phyloP scores from a whole-genome alignment of 1,139 yeast genomes.

The Geotrichum candidum region DNA sequence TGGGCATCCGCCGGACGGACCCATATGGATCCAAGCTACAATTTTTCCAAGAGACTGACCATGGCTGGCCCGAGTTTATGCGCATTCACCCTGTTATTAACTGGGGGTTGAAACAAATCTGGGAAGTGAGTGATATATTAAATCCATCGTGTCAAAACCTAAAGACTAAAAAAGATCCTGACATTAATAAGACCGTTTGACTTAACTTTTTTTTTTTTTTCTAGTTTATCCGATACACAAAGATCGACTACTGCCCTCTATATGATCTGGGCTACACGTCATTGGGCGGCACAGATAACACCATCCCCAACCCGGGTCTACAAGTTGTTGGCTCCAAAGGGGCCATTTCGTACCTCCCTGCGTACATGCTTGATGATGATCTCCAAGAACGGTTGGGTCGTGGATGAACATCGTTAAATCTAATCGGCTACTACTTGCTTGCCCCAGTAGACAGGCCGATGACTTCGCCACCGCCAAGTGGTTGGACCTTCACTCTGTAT shows the following conservation, averaged over 20 bases:
- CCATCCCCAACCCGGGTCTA: slow-evolving; percentile 59
- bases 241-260: slow-evolving; percentile 56
- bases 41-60: slow-evolving; percentile 64
- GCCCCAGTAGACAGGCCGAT: too few species aligned
- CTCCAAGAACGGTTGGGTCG: slow-evolving; percentile 13
- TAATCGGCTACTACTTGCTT: not conserved
- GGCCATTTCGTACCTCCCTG: slow-evolving; percentile 9
- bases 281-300: slow-evolving; percentile 65
- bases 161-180: not conserved
- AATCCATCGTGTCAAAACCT: not conserved
- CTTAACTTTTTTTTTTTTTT: slow-evolving; percentile 6
- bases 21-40: slow-evolving; percentile 59
- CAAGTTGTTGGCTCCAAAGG: slow-evolving; percentile 29
- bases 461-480: too few species aligned
- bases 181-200: not conserved
- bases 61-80: slow-evolving; percentile 79
- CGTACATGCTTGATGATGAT: slow-evolving; percentile 13
- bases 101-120: slow-evolving; percentile 72
- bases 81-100: slow-evolving; percentile 77
- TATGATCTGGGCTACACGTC: slow-evolving; percentile 80
- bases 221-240: slow-evolving; percentile 45
- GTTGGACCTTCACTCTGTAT: not conserved
- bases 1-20: slow-evolving; percentile 76
- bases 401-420: not conserved
- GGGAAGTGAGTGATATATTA: slow-evolving; percentile 42